Percentiles rank a stretch among this genome's conserved stretches.
phyloP scores from a whole-genome alignment of 2,329 filamentous ascomycete genomes.

The Aspergillus sp. region DNA sequence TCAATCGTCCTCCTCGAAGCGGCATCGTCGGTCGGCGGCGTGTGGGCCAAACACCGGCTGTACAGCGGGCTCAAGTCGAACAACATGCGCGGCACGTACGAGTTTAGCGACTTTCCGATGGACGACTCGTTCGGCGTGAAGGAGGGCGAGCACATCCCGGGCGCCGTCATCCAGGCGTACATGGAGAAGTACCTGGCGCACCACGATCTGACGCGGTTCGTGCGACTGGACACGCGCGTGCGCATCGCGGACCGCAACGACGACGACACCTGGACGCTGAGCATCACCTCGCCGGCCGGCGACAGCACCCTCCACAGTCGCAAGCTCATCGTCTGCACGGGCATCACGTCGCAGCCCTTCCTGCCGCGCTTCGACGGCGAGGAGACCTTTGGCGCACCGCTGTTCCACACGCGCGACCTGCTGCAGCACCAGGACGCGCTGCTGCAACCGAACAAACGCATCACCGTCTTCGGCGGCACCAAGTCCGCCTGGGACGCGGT shows the following conservation, averaged over 20 bases:
- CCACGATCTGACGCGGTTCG: slow-evolving; percentile 49
- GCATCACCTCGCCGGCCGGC: slow-evolving; percentile 21
- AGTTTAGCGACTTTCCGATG: slow-evolving; percentile 75
- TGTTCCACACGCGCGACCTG: slow-evolving; percentile 61
- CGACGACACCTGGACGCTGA: slow-evolving; percentile 37
- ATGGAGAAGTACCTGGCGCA: slow-evolving; percentile 55
- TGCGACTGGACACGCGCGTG: slow-evolving; percentile 54
- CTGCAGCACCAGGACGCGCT: slow-evolving; percentile 33
- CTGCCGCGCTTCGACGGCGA: slow-evolving; percentile 53
- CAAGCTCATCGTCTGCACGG: slow-evolving; percentile 63
- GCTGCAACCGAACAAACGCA: slow-evolving; percentile 30
- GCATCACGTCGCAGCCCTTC: slow-evolving; percentile 58
- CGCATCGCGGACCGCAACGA: slow-evolving; percentile 44
- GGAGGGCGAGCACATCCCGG: slow-evolving; percentile 59
- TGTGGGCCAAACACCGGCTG: slow-evolving; percentile 66
- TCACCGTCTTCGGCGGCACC: slow-evolving; percentile 56
- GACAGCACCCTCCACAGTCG: slow-evolving; percentile 25
- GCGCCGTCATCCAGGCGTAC: slow-evolving; percentile 56
- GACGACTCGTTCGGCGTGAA: slow-evolving; percentile 51
- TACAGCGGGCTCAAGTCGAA: slow-evolving; percentile 70
- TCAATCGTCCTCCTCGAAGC: slow-evolving; percentile 60
- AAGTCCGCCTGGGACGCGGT: slow-evolving; percentile 66
- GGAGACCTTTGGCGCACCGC: slow-evolving; percentile 50
- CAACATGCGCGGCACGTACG: slow-evolving; percentile 70
- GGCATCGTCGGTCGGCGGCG: slow-evolving; percentile 61